These are phyloP conservation scores for Lobosporangium transversale DNA, from an alignment of 192 early-diverging fungal genomes.

Conservation along the genomic window DNA sequence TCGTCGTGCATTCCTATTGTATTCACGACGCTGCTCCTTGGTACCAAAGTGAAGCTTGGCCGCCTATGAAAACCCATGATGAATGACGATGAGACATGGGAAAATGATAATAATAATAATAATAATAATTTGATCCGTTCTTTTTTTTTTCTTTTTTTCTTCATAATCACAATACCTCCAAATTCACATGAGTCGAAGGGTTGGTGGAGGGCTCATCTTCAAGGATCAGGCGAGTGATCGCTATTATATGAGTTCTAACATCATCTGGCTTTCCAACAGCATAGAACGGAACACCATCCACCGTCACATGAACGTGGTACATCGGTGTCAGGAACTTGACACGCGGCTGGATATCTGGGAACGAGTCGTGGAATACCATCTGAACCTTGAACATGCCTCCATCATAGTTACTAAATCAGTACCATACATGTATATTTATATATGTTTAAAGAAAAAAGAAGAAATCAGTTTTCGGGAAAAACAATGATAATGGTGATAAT, in stretches of 20 bases:
- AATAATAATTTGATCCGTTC: too few species aligned
- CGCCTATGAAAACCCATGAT: conserved; percentile 21
- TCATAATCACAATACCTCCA: too few species aligned
- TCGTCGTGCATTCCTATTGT: conserved; percentile 45
- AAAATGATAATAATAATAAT: too few species aligned
- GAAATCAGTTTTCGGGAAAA: not conserved
- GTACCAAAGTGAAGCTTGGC: conserved; percentile 46
- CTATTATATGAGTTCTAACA: conserved; percentile 60
- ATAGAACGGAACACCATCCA: conserved; percentile 67
- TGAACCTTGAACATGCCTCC: conserved; percentile 67
- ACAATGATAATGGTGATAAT: not conserved
- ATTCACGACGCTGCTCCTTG: conserved; percentile 51
- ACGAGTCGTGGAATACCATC: conserved; percentile 65
- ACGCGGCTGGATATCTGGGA: conserved; percentile 64
- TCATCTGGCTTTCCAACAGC: conserved; percentile 64
- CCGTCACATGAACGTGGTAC: conserved; percentile 69
- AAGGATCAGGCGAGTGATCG: conserved; percentile 54
- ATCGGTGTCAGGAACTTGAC: conserved; percentile 66
- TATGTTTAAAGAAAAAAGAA: not conserved
- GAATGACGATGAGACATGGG: too few species aligned
- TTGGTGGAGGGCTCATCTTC: conserved; percentile 52
- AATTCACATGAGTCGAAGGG: conserved; percentile 46
- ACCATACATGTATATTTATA: not conserved
- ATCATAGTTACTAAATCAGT: conserved; percentile 58
- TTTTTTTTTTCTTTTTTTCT: too few species aligned